Conservation (phyloP, 768 basidiomycete species). For the Leccinum rimulosum region DNA sequence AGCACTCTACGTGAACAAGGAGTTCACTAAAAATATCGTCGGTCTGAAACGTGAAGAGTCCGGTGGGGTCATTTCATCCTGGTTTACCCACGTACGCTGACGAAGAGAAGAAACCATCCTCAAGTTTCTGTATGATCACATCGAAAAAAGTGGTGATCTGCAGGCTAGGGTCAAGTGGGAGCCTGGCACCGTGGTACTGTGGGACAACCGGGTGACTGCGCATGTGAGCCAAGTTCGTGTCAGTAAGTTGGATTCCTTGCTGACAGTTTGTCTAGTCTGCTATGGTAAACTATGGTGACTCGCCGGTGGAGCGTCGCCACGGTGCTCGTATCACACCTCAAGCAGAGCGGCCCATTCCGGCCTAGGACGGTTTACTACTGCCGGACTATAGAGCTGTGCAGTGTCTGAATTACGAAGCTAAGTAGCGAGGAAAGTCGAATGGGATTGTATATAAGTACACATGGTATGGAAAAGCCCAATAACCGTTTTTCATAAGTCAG, state of each 20-base stretch:
- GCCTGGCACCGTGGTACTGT: conserved; percentile 74
- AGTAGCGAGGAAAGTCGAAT: background rate
- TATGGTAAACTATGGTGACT: conserved; percentile 68
- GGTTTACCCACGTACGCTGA: background rate
- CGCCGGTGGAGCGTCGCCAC: conserved; percentile 59
- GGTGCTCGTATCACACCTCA: conserved; percentile 81
- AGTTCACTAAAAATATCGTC: conserved; percentile 81
- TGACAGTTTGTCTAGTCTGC: conserved; percentile 48
- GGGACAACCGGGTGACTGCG: conserved; percentile 78
- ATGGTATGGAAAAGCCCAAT: too few species aligned
- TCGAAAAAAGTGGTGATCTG: conserved; percentile 76
- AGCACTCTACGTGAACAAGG: conserved; percentile 82
- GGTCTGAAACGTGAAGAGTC: conserved; percentile 84
- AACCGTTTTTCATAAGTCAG: too few species aligned
- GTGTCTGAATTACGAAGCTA: too few species aligned
- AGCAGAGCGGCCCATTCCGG: conserved; percentile 74
- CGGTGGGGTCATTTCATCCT: conserved; percentile 40
- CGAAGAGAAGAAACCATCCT: conserved; percentile 52
- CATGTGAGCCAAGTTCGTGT: conserved; percentile 45
- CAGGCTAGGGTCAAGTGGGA: conserved; percentile 77
- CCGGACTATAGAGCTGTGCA: conserved; percentile 1
- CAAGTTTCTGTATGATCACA: conserved; percentile 69
- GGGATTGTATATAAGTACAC: background rate
- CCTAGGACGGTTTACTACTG: conserved; percentile 49
- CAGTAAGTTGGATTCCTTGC: background rate